Conservation (phyloP, 768 basidiomycete genomes). For the Sarcomyxa edulis region DNA sequence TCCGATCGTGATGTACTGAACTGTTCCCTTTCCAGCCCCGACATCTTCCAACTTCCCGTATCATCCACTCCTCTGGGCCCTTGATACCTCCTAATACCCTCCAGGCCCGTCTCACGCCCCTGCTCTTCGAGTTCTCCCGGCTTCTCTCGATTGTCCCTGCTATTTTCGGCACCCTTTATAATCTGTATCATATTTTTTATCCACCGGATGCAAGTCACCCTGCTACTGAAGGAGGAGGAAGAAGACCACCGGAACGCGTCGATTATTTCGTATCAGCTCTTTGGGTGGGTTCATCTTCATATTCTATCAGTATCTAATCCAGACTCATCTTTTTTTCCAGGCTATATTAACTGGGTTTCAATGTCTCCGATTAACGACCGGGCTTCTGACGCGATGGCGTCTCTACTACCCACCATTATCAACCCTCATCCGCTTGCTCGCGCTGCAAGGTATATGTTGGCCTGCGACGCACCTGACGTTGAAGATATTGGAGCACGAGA, state of each 20-base stretch:
- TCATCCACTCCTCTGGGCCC: constrained; percentile 42
- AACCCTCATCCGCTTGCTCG: constrained; percentile 87
- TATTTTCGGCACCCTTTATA: constrained; percentile 57
- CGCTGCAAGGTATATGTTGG: constrained; percentile 95
- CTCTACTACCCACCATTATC: constrained; percentile 86
- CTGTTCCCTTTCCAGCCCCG: constrained; percentile 36
- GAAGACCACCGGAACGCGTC: constrained; percentile 43
- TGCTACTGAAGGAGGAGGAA: constrained; percentile 8
- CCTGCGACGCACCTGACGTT: constrained; percentile 87
- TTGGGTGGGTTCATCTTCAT: constrained; percentile 47
- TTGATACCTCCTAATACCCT: constrained; percentile 43
- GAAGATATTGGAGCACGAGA: constrained; percentile 59
- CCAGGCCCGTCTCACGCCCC: constrained; percentile 41
- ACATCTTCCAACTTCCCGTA: constrained; percentile 67
- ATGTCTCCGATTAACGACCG: constrained; percentile 82
- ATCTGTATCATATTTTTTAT: constrained; percentile 46
- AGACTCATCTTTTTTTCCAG: constrained; percentile 28
- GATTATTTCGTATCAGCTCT: constrained; percentile 66
- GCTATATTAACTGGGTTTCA: constrained; percentile 84
- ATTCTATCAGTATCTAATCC: neutral
- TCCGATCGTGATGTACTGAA: constrained; percentile 1
- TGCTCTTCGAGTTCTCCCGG: constrained; percentile 68
- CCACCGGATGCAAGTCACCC: constrained; percentile 29
- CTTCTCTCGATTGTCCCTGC: constrained; percentile 72
- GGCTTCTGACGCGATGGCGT: constrained; percentile 85